Evolutionary conservation across 352 stramenopile species (phyloP).

Genomic region (Aphanomyces invadans): DNA sequence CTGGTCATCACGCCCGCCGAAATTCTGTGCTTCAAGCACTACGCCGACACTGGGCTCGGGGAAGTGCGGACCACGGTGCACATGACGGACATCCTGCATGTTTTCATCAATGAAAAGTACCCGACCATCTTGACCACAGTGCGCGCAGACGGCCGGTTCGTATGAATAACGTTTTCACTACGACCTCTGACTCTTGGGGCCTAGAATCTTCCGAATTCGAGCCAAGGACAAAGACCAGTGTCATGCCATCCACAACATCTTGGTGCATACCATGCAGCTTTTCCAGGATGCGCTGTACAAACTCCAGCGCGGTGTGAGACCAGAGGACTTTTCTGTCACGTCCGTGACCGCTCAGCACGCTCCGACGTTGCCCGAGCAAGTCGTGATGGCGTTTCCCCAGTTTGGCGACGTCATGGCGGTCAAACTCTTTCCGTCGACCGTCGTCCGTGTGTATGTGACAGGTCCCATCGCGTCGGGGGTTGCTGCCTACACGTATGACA

Average conservation of each 20-base stretch:
- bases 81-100: conserved; percentile 69
- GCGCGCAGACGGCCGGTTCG: conserved; percentile 57
- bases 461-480: conserved; percentile 49
- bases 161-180: background rate
- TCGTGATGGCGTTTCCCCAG: conserved; percentile 41
- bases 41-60: conserved; percentile 42
- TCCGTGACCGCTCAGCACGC: conserved; percentile 72
- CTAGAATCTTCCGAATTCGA: conserved; percentile 50
- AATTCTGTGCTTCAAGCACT: conserved; percentile 66
- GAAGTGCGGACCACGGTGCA: conserved; percentile 63
- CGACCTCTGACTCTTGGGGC: background rate
- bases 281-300: conserved; percentile 68
- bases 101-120: conserved; percentile 63
- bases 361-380: conserved; percentile 48
- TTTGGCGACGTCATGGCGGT: conserved; percentile 46
- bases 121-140: conserved; percentile 64
- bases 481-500: conserved; percentile 48
- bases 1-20: conserved; percentile 70
- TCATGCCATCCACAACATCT: conserved; percentile 39
- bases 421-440: conserved; percentile 61
- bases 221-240: conserved; percentile 59
- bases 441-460: conserved; percentile 64
- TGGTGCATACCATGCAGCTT: conserved; percentile 51
- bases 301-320: conserved; percentile 51
- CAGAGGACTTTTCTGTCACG: conserved; percentile 59